phyloP scores from a whole-genome alignment of 257 asterid species.

The Leptodermis oblonga region DNA sequence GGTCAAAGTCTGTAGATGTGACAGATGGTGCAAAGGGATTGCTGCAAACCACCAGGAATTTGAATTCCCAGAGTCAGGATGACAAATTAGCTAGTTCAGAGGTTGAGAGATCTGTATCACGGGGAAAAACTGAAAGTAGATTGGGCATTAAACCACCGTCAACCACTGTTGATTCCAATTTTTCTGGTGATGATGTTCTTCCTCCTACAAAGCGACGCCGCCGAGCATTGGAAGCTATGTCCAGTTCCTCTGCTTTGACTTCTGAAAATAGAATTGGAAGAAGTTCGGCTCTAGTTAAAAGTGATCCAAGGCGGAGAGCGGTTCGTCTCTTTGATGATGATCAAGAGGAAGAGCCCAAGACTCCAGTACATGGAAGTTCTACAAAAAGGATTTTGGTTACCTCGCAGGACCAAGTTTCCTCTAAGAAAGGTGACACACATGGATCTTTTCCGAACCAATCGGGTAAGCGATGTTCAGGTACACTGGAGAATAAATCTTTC shows the following conservation, averaged over 20 bases:
- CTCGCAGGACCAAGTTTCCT: conserved; percentile 36
- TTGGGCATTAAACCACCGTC: conserved; percentile 29
- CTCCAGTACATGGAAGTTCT: conserved; percentile 87
- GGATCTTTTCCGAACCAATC: conserved; percentile 27
- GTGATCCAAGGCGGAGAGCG: conserved; percentile 65
- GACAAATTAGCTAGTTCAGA: conserved; percentile 28
- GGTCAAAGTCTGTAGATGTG: conserved; percentile 33
- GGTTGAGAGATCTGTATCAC: conserved; percentile 27
- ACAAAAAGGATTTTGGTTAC: conserved; percentile 38
- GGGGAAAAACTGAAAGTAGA: conserved; percentile 36
- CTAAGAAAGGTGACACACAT: conserved; percentile 34
- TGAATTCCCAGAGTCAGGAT: conserved; percentile 29
- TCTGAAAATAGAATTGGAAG: conserved; percentile 37
- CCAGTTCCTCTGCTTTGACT: conserved; percentile 25
- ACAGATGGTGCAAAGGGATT: conserved; percentile 34
- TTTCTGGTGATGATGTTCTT: conserved; percentile 52
- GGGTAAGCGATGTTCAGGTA: conserved; percentile 33
- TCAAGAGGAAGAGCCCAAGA: conserved; percentile 80
- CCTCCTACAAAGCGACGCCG: conserved; percentile 71
- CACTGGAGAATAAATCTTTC: conserved; percentile 28
- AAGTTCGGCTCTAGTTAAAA: conserved; percentile 34
- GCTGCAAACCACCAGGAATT: conserved; percentile 32
- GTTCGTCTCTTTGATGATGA: conserved; percentile 74
- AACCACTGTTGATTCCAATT: conserved; percentile 33
- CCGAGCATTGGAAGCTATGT: conserved; percentile 39